Evolutionary conservation across 345 rosid genomes (phyloP).

Genomic region (Arabis hirsuta): DNA sequence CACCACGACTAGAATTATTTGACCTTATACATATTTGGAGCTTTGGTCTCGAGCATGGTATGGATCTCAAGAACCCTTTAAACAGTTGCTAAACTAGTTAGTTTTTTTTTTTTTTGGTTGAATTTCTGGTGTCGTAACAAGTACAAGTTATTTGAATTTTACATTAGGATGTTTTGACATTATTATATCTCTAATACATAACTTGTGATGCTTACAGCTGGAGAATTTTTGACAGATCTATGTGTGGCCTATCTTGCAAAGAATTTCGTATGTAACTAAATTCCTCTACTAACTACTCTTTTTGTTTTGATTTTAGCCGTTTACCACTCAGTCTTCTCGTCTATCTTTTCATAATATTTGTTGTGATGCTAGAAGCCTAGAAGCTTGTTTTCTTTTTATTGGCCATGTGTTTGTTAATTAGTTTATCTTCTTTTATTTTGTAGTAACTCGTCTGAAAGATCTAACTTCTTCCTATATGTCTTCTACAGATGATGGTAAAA

Average conservation of each 20-base stretch:
- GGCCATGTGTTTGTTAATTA: not conserved
- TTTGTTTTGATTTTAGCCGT: not conserved
- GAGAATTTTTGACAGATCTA: conserved; percentile 57
- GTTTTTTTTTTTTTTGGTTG: conserved; percentile 18
- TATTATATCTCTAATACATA: conserved; percentile 39
- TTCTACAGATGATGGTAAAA: conserved; percentile 66
- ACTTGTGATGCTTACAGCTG: conserved; percentile 59
- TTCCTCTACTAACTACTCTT: conserved; percentile 19
- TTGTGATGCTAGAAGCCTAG: not conserved
- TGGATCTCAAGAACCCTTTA: conserved; percentile 31
- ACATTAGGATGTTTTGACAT: conserved; percentile 23
- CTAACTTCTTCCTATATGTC: conserved; percentile 19
- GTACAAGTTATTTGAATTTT: not conserved
- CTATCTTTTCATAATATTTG: not conserved
- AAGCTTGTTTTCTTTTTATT: conserved; percentile 1
- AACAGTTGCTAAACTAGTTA: conserved; percentile 3
- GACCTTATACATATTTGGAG: conserved; percentile 72
- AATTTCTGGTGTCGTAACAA: not conserved
- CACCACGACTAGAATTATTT: conserved; percentile 46
- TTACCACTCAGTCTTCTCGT: not conserved
- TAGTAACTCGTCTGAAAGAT: conserved; percentile 3
- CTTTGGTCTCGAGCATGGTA: conserved; percentile 68
- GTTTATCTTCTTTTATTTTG: not conserved
- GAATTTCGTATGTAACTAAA: conserved; percentile 64
- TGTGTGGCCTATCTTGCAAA: conserved; percentile 72